Evolutionary conservation across 805 yeast genomes (phyloP), one percentile per base, ranked within the genome.

Genomic region (Hanseniaspora hatyaiensis): DNA sequence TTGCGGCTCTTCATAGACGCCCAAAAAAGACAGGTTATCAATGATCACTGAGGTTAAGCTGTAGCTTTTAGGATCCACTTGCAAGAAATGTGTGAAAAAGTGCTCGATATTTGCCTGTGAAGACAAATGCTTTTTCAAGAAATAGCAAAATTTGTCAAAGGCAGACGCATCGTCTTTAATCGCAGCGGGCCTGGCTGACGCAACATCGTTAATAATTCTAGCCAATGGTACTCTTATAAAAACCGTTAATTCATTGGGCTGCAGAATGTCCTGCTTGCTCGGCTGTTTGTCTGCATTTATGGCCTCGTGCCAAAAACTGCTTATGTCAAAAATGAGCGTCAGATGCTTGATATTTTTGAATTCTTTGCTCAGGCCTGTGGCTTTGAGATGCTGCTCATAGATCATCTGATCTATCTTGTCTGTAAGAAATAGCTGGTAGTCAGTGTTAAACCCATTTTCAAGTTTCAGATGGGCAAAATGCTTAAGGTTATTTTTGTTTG

Each of bases 1-100:
- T 13, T 45, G 49, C 1, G 42, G 42, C 8, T 45, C 49, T 8
- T 45, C 42, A 13, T 30, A 24, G 1, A 45, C 20, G 13, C 15
- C 15, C 19, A 45, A 6, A 16, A 30, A 15, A 5, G n/a, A 18
- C 6, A 45, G 3, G 24, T 45, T 45, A 20, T 45, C 49, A 6
- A 45, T 18, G 13, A 45, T 24, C 3, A 45, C 15, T 2, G 49
- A 36, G 2, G 34, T 23, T 1, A 45, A 22, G 11, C 28, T 19
- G 9, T 36, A 32, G 6, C 5, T 11, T 2, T 6, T 9, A 3
- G 12, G n/a, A 15, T 29, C 15, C 13, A 26, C 19, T 15, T 24
- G 8, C 12, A 20, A 31, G 16, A 26, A 1, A 8, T 23, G 8
- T 16, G 4, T 19, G n/a, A 37, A 31, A n/a, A 45, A 31, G 8